These are phyloP conservation scores for Lepidium sativum DNA, from an alignment of 345 rosid genomes.

Conservation along the genomic window DNA sequence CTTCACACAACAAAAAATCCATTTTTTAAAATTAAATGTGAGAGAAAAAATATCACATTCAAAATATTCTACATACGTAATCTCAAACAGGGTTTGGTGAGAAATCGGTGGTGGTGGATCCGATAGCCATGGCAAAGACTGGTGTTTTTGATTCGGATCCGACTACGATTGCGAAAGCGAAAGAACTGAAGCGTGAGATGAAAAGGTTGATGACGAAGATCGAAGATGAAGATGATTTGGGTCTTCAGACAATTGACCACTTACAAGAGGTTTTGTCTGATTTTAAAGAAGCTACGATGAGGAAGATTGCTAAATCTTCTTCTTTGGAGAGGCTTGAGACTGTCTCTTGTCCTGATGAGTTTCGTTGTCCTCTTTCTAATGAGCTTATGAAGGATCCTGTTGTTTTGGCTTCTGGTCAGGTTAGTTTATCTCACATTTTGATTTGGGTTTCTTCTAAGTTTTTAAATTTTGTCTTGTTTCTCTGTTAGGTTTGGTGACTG, in stretches of 20 bases:
- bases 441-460: not conserved
- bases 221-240: conserved; percentile 45
- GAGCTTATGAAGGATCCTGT: conserved; percentile 96
- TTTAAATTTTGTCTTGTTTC: not conserved
- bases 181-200: conserved; percentile 65
- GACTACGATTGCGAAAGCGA: conserved; percentile 44
- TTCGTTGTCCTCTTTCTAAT: conserved; percentile 74
- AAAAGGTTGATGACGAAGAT: conserved; percentile 54
- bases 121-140: conserved; percentile 52
- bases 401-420: conserved; percentile 84
- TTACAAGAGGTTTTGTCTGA: conserved; percentile 54
- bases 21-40: not conserved
- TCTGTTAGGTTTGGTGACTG: not conserved
- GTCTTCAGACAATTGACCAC: conserved; percentile 48
- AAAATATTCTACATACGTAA: not conserved
- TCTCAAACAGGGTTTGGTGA: conserved; percentile 2
- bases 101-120: conserved; percentile 22
- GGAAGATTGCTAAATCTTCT: conserved; percentile 37
- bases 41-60: not conserved
- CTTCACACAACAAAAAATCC: not conserved
- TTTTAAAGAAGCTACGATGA: conserved; percentile 42
- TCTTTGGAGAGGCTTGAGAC: conserved; percentile 41
- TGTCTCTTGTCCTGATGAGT: conserved; percentile 64
- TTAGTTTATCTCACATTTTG: conserved; percentile 20
- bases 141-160: conserved; percentile 57